Conservation (phyloP, 352 stramenopile genomes). For the Globisporangium uncinulatum region DNA sequence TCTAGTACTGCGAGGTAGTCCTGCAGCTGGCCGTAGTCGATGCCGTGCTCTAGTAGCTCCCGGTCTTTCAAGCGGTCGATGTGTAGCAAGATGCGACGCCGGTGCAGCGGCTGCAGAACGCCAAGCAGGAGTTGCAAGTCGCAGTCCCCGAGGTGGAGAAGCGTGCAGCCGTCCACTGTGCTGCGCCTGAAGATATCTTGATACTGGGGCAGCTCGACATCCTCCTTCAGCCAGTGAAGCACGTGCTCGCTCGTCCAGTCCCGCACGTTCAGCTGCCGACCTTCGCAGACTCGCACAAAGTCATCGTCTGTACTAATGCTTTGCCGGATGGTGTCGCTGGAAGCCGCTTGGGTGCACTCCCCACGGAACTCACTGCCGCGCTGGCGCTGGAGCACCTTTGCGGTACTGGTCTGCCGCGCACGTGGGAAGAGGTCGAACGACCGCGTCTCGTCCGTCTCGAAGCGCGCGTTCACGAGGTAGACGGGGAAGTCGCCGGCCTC, state of each 20-base stretch:
- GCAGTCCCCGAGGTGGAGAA: constrained; percentile 43
- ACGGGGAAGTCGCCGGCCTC: constrained; percentile 70
- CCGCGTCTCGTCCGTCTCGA: constrained; percentile 43
- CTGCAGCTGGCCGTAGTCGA: constrained; percentile 66
- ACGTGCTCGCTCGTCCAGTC: constrained; percentile 60
- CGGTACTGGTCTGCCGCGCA: constrained; percentile 21
- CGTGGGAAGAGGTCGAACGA: constrained; percentile 58
- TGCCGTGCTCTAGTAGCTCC: constrained; percentile 46
- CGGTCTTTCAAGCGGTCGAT: constrained; percentile 60
- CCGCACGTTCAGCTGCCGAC: constrained; percentile 23
- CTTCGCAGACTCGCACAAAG: not conserved
- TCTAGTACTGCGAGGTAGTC: constrained; percentile 74
- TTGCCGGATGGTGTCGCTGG: not conserved
- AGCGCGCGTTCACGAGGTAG: constrained; percentile 49
- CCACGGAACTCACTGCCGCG: too few species aligned
- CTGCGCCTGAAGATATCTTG: constrained; percentile 41
- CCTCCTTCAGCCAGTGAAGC: constrained; percentile 34
- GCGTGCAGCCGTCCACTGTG: constrained; percentile 54
- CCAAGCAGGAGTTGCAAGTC: constrained; percentile 64
- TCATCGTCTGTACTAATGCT: constrained; percentile 4
- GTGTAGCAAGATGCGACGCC: constrained; percentile 39
- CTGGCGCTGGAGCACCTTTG: constrained; percentile 14
- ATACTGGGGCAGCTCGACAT: constrained; percentile 54
- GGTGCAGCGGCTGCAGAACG: constrained; percentile 55
- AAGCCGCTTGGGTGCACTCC: not conserved